phyloP scores from a whole-genome alignment of 371 early-diverging fungal species.

The Mucor indicus region DNA sequence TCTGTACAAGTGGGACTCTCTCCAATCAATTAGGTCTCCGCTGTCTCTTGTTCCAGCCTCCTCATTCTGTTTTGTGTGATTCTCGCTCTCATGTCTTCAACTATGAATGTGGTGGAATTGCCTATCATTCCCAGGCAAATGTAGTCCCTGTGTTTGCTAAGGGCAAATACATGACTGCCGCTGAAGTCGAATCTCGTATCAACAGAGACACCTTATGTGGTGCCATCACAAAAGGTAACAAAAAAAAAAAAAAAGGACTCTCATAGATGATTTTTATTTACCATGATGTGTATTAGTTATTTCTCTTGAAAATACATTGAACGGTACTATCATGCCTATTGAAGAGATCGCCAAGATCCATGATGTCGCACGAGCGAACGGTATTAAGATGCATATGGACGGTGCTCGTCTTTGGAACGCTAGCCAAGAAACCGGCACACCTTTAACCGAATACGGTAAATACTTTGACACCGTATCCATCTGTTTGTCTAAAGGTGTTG shows the following conservation, averaged over 20 bases:
- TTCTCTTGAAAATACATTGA: slow-evolving; percentile 85
- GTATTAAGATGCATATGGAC: slow-evolving; percentile 76
- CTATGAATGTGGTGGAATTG: slow-evolving; percentile 83
- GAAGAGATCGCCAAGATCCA: slow-evolving; percentile 70
- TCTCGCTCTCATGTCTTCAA: slow-evolving; percentile 74
- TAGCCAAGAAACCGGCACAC: slow-evolving; percentile 59
- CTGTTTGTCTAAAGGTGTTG: slow-evolving; percentile 86
- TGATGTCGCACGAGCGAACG: slow-evolving; percentile 47
- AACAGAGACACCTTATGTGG: slow-evolving; percentile 28
- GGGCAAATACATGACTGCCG: slow-evolving; percentile 65
- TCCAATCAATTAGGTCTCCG: slow-evolving; percentile 83
- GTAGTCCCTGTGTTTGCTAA: slow-evolving; percentile 66
- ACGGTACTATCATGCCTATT: slow-evolving; percentile 78
- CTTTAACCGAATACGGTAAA: slow-evolving; percentile 64
- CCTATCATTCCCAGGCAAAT: slow-evolving; percentile 75
- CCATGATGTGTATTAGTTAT: slow-evolving; percentile 62
- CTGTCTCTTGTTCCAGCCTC: slow-evolving; percentile 70
- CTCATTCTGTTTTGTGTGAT: slow-evolving; percentile 80
- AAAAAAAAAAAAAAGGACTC: not conserved
- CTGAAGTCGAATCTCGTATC: slow-evolving; percentile 53
- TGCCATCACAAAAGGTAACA: slow-evolving; percentile 67
- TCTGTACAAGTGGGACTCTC: slow-evolving; percentile 81
- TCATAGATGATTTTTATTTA: too few species aligned
- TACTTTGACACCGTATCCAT: slow-evolving; percentile 82
- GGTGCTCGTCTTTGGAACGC: slow-evolving; percentile 95